phyloP scores from a whole-genome alignment of 306 rosid species.

The Cicer bijugum region DNA sequence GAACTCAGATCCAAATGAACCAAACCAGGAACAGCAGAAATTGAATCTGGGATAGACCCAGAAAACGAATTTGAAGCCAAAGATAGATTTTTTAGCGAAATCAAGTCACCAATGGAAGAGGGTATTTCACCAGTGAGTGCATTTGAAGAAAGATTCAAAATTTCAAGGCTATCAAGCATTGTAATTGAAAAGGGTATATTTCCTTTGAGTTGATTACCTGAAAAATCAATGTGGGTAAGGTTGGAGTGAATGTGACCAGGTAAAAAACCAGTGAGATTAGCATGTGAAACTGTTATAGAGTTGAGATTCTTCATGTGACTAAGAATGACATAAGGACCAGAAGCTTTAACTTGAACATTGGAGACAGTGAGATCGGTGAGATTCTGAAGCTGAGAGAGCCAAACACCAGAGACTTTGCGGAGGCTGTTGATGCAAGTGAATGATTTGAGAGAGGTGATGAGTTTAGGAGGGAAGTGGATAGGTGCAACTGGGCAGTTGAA shows the following conservation, averaged over 20 bases:
- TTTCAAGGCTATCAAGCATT: conserved; percentile 63
- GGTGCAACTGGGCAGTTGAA: conserved; percentile 84
- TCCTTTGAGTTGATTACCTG: conserved; percentile 71
- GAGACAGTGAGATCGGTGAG: conserved; percentile 81
- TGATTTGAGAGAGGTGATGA: conserved; percentile 68
- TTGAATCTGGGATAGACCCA: conserved; percentile 73
- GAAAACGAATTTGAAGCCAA: conserved; percentile 77
- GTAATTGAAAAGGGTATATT: conserved; percentile 65
- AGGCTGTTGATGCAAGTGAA: conserved; percentile 73
- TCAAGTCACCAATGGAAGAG: conserved; percentile 70
- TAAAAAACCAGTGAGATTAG: conserved; percentile 75
- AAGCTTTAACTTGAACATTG: conserved; percentile 56
- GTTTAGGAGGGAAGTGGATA: conserved; percentile 78
- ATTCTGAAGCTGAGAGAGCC: conserved; percentile 80
- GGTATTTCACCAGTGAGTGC: conserved; percentile 69
- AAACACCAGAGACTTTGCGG: conserved; percentile 69
- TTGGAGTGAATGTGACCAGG: conserved; percentile 67
- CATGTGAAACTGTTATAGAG: conserved; percentile 66
- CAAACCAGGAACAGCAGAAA: conserved; percentile 68
- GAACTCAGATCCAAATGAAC: conserved; percentile 91
- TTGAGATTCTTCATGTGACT: conserved; percentile 70
- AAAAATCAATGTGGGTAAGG: conserved; percentile 77
- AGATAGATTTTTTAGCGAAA: conserved; percentile 64
- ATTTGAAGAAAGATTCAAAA: conserved; percentile 72
- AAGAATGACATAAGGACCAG: conserved; percentile 81